These are phyloP conservation scores for Aciculosporium take DNA, from an alignment of 2,329 filamentous ascomycete species.

Conservation along the genomic window DNA sequence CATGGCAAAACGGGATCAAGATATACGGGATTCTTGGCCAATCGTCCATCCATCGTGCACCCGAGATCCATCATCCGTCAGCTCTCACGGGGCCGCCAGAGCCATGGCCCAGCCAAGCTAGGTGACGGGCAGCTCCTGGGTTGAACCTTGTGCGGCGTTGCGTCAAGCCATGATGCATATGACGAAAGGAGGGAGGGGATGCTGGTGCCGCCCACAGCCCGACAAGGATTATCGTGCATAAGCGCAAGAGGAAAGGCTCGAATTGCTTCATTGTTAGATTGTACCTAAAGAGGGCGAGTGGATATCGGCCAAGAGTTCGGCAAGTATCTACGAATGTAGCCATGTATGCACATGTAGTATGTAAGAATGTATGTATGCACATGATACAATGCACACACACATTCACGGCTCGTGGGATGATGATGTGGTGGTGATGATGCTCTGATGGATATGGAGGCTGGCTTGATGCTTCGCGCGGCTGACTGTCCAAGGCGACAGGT, in stretches of 20 bases:
- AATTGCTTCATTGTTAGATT: neutral
- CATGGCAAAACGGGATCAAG: constrained; percentile 3
- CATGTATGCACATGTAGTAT: too few relatives aligned
- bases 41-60: neutral
- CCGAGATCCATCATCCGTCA: too few relatives aligned
- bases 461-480: neutral
- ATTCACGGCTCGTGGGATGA: neutral
- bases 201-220: neutral
- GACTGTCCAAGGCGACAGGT: neutral
- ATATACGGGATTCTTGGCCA: constrained; percentile 3
- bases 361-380: too few relatives aligned
- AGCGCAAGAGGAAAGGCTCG: neutral
- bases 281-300: too few relatives aligned
- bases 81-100: too few relatives aligned
- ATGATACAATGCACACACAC: too few relatives aligned
- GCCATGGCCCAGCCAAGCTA: neutral
- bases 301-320: too few relatives aligned
- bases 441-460: neutral
- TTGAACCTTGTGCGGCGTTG: constrained; percentile 1
- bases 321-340: neutral
- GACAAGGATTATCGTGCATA: neutral
- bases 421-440: neutral
- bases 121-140: neutral
- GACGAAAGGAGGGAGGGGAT: neutral
- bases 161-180: constrained; percentile 3